phyloP scores from a whole-genome alignment of 805 yeast genomes.

The Ascoidea tarda region DNA sequence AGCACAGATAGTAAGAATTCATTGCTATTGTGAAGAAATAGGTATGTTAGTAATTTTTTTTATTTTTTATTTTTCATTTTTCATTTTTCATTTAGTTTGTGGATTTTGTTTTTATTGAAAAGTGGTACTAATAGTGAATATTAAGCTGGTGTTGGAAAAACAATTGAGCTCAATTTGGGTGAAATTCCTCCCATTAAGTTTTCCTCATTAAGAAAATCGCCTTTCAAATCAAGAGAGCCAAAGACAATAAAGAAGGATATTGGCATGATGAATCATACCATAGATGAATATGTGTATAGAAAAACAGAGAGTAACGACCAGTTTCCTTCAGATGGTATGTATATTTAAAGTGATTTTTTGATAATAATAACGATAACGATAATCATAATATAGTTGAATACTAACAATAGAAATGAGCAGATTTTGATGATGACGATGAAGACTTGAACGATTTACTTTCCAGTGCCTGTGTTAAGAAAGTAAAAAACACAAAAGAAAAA shows the following conservation, averaged over 20 bases:
- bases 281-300: conserved; percentile 5
- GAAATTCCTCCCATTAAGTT: too few relatives aligned
- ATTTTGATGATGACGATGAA: conserved; percentile 11
- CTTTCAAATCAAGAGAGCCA: too few relatives aligned
- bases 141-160: too few relatives aligned
- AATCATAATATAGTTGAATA: conserved; percentile 10
- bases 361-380: conserved; percentile 3
- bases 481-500: conserved; percentile 2
- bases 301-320: conserved; percentile 1
- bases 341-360: conserved; percentile 1
- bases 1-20: conserved; percentile 16
- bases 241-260: conserved; percentile 14
- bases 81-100: too few relatives aligned
- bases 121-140: too few relatives aligned
- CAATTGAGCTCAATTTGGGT: too few relatives aligned
- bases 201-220: too few relatives aligned
- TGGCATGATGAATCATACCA: conserved; percentile 3
- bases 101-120: too few relatives aligned
- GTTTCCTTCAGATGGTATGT: too few relatives aligned
- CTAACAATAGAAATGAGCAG: conserved; percentile 9
- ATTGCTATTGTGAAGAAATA: conserved; percentile 25
- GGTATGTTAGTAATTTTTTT: conserved; percentile 7
- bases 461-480: too few relatives aligned
- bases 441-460: conserved; percentile 8
- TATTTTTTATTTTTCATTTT: too few relatives aligned